Base-by-base conservation (phyloP, 495 filamentous ascomycete species). In the Trichoderma erinaceum region DNA sequence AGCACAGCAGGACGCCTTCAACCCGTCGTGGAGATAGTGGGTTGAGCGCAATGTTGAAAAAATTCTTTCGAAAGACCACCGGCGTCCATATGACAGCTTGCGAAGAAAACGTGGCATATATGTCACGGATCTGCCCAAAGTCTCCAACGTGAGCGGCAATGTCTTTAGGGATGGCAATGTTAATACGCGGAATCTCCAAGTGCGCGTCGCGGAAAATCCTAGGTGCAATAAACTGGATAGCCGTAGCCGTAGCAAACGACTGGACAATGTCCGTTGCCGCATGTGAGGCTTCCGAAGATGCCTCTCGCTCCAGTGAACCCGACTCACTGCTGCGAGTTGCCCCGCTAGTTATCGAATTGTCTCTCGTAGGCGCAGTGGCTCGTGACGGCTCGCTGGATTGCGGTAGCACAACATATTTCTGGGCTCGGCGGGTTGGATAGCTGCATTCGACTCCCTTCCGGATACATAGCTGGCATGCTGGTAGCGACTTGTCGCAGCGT, bases 401-500 rank as follows among this genome's bases (percentile, higher is more conserved):
- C 12, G 23, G 56, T 3, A 27, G 8, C 8, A 61, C 23, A 32
- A 61, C 12, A 61, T 61, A 61, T 29, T 32, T 27, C 56, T 32
- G 56, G 25, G 25, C 66, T 18, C 44, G 66, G 21, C 66, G 66
- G 1, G 25, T 41, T n/a, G 67, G 56, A 23, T 68, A 68, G 52
- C 38, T 27, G 35, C 67, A 64, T 11, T 46, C 16, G 3, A 64
- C 50, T 21, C 44, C 67, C 21, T 68, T 64, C 16, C 67, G 67
- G 21, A 63, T 32, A 38, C 67, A 68, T 5, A 68, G 56, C 16
- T 64, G 32, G n/a, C 67, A 68, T 12, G 27, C 18, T 10, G 67
- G 67, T 1, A 64, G 32, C 18, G 58, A 63, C 16, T 29, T 68
- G 21, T 68, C 67, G 43, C 67, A 68, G 29, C 67, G 56, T n/a